Evolutionary conservation across 1,284 basidiomycete genomes (phyloP).

Genomic region (Tilletia caries): DNA sequence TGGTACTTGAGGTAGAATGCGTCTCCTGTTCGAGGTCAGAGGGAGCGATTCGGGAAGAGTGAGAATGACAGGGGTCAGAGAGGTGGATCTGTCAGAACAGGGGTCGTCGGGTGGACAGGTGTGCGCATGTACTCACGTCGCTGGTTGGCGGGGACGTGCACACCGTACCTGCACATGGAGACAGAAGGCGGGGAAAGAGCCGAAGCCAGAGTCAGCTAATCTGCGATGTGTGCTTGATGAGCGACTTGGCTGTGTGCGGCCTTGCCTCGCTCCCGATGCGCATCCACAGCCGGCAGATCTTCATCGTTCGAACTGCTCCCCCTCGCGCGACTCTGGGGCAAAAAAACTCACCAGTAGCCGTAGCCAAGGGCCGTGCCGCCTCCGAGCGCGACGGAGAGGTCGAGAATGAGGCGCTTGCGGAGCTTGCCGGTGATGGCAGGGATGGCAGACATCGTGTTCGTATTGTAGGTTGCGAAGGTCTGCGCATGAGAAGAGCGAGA

Average conservation of each 20-base stretch:
- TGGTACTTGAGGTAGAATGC: constrained; percentile 15
- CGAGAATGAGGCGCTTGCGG: constrained; percentile 50
- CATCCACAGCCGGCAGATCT: neutral
- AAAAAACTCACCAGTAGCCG: constrained; percentile 48
- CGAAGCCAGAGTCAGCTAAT: neutral
- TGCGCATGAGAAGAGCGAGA: neutral
- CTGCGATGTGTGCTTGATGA: neutral
- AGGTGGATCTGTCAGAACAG: neutral
- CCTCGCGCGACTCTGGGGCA: too few species aligned
- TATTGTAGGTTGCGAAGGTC: neutral
- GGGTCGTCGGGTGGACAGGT: neutral
- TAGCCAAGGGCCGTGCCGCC: constrained; percentile 46
- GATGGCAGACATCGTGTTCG: constrained; percentile 21
- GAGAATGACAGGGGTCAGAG: neutral
- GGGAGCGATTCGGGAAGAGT: neutral
- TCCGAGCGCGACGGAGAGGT: constrained; percentile 46
- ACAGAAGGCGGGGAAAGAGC: neutral
- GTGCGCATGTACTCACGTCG: constrained; percentile 23
- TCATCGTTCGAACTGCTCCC: too few species aligned
- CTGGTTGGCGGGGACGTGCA: constrained; percentile 45
- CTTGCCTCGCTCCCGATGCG: neutral
- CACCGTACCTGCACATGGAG: constrained; percentile 39
- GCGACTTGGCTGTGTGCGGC: too few species aligned
- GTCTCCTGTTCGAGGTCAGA: neutral
- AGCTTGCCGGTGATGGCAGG: constrained; percentile 50